Percentiles rank a stretch among this genome's conserved stretches.
Conservation (phyloP, 2,329 filamentous ascomycete species). For the Mariannaea elegans region DNA sequence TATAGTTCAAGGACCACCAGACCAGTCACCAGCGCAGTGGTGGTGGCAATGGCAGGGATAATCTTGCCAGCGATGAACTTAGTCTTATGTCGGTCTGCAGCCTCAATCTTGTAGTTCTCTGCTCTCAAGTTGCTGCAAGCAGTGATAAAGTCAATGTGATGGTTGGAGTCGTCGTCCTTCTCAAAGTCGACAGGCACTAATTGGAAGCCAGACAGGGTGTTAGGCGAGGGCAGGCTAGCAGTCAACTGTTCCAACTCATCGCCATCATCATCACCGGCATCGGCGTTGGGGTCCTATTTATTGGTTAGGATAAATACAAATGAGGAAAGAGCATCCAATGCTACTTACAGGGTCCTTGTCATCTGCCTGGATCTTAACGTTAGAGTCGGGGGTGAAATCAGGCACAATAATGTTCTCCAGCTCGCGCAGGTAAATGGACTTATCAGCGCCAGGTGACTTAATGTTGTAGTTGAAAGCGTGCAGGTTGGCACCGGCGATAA, state of each 20-base stretch:
- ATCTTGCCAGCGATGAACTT: slow-evolving; percentile 99
- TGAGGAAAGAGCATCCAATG: background rate
- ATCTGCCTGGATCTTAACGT: slow-evolving; percentile 95
- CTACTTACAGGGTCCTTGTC: slow-evolving; percentile 83
- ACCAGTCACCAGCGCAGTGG: slow-evolving; percentile 93
- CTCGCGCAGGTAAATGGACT: slow-evolving; percentile 78
- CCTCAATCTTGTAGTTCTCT: slow-evolving; percentile 96
- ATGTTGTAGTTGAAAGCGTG: slow-evolving; percentile 99
- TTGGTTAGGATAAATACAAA: slow-evolving; percentile 14
- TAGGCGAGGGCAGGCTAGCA: slow-evolving; percentile 78
- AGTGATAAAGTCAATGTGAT: slow-evolving; percentile 99
- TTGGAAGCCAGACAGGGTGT: slow-evolving; percentile 86
- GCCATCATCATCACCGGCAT: slow-evolving; percentile 71
- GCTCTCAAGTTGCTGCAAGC: slow-evolving; percentile 95
- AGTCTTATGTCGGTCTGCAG: slow-evolving; percentile 94
- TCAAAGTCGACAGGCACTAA: slow-evolving; percentile 94
- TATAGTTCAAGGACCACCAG: slow-evolving; percentile 92
- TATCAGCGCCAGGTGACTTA: slow-evolving; percentile 77
- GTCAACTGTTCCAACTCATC: slow-evolving; percentile 79
- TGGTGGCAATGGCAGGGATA: slow-evolving; percentile 97
- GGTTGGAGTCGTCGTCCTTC: slow-evolving; percentile 97
- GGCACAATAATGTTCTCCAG: slow-evolving; percentile 94
- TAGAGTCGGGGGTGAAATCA: slow-evolving; percentile 89
- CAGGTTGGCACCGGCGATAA: slow-evolving; percentile 88
- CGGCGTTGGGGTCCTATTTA: slow-evolving; percentile 79